phyloP scores from a whole-genome alignment of 2,329 filamentous ascomycete genomes.

The Emmonsiellopsis sp. region DNA sequence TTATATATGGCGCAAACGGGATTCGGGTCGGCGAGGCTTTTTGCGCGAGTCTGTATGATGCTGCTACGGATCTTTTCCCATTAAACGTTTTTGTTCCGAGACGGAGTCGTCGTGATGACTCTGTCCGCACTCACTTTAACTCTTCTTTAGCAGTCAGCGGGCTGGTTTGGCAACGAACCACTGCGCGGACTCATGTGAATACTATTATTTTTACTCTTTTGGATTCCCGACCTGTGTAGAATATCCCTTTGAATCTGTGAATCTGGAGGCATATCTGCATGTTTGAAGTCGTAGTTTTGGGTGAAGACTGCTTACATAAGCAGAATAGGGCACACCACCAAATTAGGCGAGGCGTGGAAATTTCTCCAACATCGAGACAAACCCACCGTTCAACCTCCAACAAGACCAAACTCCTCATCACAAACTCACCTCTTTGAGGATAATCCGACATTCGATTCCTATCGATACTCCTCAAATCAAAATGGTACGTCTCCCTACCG shows the following conservation, averaged over 20 bases:
- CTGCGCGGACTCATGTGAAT: not conserved
- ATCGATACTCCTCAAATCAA: constrained; percentile 26
- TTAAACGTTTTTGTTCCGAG: not conserved
- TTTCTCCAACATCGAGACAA: not conserved
- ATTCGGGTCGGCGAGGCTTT: not conserved
- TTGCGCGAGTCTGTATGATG: not conserved
- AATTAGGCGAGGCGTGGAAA: constrained; percentile 7
- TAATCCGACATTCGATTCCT: constrained; percentile 39
- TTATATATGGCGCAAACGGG: constrained; percentile 2
- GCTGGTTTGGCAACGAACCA: not conserved
- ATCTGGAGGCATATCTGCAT: not conserved
- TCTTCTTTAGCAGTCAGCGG: not conserved
- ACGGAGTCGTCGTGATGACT: not conserved
- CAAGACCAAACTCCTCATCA: not conserved
- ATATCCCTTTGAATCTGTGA: too few relatives aligned
- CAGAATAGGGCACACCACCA: constrained; percentile 24
- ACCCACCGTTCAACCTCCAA: not conserved
- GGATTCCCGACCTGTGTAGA: not conserved
- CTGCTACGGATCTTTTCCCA: not conserved
- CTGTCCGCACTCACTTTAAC: not conserved
- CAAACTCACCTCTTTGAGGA: constrained; percentile 42
- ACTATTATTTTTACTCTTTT: not conserved
- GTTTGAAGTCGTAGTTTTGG: constrained; percentile 5
- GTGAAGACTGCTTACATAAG: constrained; percentile 7
- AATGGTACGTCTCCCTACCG: constrained; percentile 33